Evolutionary conservation across 2,329 filamentous ascomycete species (phyloP), one percentile per base, ranked within the genome.

Genomic region (Botrytis pseudocinerea): DNA sequence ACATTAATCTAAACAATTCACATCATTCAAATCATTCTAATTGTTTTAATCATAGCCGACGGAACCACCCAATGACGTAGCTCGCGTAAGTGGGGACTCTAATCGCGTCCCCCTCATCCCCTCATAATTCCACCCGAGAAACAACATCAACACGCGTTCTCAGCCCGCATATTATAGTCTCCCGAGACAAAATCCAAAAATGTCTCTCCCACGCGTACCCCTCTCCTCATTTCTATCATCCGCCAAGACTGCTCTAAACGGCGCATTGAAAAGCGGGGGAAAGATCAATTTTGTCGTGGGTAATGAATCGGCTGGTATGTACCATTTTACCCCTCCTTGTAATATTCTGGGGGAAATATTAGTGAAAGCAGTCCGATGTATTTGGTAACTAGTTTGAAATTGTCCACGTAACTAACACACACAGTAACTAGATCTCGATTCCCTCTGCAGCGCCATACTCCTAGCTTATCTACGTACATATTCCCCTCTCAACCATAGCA

Each of bases 401-500:
- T 14, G 28, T 35, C 35, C 22, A 54, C 14, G 22, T 9, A 57
- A 38, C 61, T 38, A 42, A 68, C 48, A 25, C n/a, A 10, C 4
- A 42, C 65, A 38, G 20, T 63, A 22, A 46, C 18, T n/a, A 92
- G 93, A 96, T 77, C 90, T 96, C 71, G 93, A 96, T 83, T 95
- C 93, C 2, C 87, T 96, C 77, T 93, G 91, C 81, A 91, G 89
- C 42, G 89, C 93, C 40, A 83, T 96, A 28, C 82, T 95, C 40
- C 89, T 92, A 74, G 92, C 93, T 73, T 96, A 95, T 82, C 84
- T 95, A 54, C 88, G 89, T 76, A 91, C 89, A 48, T 87, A 90
- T 79, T 81, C 86, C 7, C 83, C 87, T 6, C 61, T 63, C 78
- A 78, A 61, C 78, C 82, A 79, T 78, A 78, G 59, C 18, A 75